Conservation (phyloP, 371 early-diverging fungal species). For the Syncephalastrum racemosum region DNA sequence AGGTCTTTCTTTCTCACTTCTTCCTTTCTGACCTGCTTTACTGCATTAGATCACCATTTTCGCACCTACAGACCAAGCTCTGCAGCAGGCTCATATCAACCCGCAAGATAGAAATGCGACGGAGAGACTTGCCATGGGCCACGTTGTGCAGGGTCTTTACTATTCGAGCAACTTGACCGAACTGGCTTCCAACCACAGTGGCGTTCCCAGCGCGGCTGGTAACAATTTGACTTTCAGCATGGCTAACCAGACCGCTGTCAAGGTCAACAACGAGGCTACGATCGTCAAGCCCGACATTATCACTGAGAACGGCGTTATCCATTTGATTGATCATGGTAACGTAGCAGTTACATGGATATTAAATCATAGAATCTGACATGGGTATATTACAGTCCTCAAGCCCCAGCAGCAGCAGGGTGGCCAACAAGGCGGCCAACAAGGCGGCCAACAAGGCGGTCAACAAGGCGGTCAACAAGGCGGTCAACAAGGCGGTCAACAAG, state of each 20-base stretch:
- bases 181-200: conserved; percentile 12
- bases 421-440: no score
- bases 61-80: conserved; percentile 30
- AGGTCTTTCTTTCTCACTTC: not conserved
- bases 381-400: no score
- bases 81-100: conserved; percentile 10
- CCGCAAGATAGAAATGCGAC: conserved; percentile 1
- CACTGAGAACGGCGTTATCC: conserved; percentile 49
- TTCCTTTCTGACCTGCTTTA: conserved; percentile 2
- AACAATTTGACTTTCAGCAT: conserved; percentile 7
- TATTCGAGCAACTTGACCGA: conserved; percentile 36
- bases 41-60: conserved; percentile 36
- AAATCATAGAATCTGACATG: no score
- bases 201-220: conserved; percentile 14
- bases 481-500: no score
- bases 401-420: no score
- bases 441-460: no score
- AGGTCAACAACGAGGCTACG: conserved; percentile 34
- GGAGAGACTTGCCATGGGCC: conserved; percentile 3
- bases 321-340: conserved; percentile 38
- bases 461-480: no score
- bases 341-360: no score
- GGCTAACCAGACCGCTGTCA: conserved; percentile 7
- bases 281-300: conserved; percentile 37
- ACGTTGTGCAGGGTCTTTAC: conserved; percentile 41